Percentiles rank a stretch among this genome's conserved stretches.
Conservation (phyloP, 768 basidiomycete species). For the Pilatotrama ljubarskyi region DNA sequence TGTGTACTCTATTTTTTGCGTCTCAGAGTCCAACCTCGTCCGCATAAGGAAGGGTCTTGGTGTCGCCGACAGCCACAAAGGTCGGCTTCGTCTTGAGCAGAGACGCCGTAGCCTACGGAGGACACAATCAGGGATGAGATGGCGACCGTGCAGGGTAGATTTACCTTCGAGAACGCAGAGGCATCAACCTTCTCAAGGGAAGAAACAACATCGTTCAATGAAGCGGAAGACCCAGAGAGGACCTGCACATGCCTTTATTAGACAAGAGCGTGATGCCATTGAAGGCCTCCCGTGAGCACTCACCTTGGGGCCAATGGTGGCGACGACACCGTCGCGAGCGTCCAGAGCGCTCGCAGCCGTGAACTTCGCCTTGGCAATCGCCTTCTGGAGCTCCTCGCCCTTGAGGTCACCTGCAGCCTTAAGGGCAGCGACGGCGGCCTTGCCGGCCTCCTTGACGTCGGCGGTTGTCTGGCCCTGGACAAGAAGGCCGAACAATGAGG, state of each 20-base stretch:
- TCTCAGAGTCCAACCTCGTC: constrained; percentile 79
- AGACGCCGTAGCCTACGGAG: constrained; percentile 56
- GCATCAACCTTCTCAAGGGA: constrained; percentile 71
- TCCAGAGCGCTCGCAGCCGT: constrained; percentile 71
- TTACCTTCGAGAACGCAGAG: constrained; percentile 69
- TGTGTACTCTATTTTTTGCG: constrained; percentile 14
- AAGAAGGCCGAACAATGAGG: constrained; percentile 80
- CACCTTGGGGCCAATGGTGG: constrained; percentile 66
- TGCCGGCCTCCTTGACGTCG: constrained; percentile 66
- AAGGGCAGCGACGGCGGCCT: constrained; percentile 66
- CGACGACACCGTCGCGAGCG: constrained; percentile 63
- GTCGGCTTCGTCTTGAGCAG: constrained; percentile 81
- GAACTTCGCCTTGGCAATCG: constrained; percentile 89
- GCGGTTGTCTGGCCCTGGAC: constrained; percentile 67
- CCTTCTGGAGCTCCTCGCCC: constrained; percentile 73
- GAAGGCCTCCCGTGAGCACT: constrained; percentile 22
- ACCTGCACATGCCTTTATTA: constrained; percentile 43
- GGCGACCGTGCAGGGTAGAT: constrained; percentile 10
- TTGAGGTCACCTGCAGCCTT: constrained; percentile 45
- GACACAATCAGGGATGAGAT: neutral
- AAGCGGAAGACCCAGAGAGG: constrained; percentile 55
- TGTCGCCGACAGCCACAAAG: constrained; percentile 83
- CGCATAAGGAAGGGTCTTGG: constrained; percentile 72
- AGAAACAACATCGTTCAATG: constrained; percentile 62
- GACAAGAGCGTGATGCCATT: neutral